Base-by-base conservation (phyloP, 2,329 filamentous ascomycete genomes). In the Chrysosporium queenslandicum region DNA sequence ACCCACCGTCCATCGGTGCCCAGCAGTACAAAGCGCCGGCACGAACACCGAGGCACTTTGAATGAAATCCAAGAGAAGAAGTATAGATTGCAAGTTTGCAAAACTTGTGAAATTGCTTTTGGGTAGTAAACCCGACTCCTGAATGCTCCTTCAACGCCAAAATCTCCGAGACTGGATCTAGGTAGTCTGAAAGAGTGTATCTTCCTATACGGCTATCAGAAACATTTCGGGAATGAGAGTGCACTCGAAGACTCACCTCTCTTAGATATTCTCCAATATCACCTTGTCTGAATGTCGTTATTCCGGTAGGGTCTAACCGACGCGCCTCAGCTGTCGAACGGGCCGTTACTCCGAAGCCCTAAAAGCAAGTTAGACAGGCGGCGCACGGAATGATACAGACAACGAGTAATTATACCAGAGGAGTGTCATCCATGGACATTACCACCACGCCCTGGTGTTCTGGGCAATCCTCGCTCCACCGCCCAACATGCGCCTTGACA, bases 231-330 rank as follows among this genome's bases (percentile, higher is more conserved):
- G 34, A 21, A 20, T 48, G 12, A 21, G 5, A 48, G 32, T 9
- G 9, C 3, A 12, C 8, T 29, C 14, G 11, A 46, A 36, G 11
- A 59, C 64, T 56, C 60, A 73, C 73, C 64, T 97, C 91, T 65
- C 92, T 81, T 64, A 98, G 75, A 66, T 95, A 98, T 73, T 97
- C 91, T 61, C 92, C 92, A 60, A 87, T 85, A 73, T 98, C 92
- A 0, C 87, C 87, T 72, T 98, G 92, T 59, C 91, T 78, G 71
- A 96, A 97, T 52, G 85, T 85, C 8, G 87, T 85, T 56, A 96
- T 85, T 9, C 85, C 88, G 0, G 92, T 98, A 0, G 92, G 92
- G 58, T 96, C 92, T 61, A 96, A 68, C 59, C 87, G 79, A 63
- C 88, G 78, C 23, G 86, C 83, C 68, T 96, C 90, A 16, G 85